Percentiles rank a stretch among this genome's conserved stretches.
phyloP scores from a whole-genome alignment of 2,329 filamentous ascomycete species.

The Ceratocystis smalleyi region DNA sequence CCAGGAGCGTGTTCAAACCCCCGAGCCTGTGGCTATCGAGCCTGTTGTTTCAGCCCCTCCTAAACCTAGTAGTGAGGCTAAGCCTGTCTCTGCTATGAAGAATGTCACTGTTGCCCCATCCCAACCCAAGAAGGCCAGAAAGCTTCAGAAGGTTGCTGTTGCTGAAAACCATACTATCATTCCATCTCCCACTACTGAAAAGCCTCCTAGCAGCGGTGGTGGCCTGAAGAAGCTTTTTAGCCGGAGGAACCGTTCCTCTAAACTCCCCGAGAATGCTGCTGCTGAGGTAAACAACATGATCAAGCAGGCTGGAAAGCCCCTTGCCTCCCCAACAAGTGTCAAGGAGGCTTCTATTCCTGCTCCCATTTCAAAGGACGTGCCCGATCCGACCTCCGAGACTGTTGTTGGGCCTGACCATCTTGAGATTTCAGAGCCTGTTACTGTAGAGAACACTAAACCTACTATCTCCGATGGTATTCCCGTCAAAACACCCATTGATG shows the following conservation, averaged over 20 bases:
- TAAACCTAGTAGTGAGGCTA: conserved; percentile 14
- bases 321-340: conserved; percentile 21
- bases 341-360: conserved; percentile 19
- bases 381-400: conserved; percentile 1
- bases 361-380: conserved; percentile 17
- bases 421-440: background rate
- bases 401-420: background rate
- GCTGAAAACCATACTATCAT: conserved; percentile 23
- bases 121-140: conserved; percentile 25
- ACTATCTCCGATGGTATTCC: conserved; percentile 4
- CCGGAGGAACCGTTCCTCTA: conserved; percentile 45
- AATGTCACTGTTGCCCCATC: conserved; percentile 19
- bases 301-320: conserved; percentile 25
- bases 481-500: conserved; percentile 5
- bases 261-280: conserved; percentile 38
- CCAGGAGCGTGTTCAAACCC: conserved; percentile 25
- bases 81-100: conserved; percentile 20
- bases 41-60: conserved; percentile 8
- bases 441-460: conserved; percentile 10
- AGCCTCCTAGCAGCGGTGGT: conserved; percentile 22
- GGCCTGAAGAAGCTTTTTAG: conserved; percentile 52
- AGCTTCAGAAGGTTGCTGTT: conserved; percentile 39
- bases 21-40: conserved; percentile 23
- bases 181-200: conserved; percentile 16
- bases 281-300: conserved; percentile 38